These are phyloP conservation scores for Pseudognaphalium luteoalbum DNA, from an alignment of 129 eudicot genomes.

Conservation along the genomic window DNA sequence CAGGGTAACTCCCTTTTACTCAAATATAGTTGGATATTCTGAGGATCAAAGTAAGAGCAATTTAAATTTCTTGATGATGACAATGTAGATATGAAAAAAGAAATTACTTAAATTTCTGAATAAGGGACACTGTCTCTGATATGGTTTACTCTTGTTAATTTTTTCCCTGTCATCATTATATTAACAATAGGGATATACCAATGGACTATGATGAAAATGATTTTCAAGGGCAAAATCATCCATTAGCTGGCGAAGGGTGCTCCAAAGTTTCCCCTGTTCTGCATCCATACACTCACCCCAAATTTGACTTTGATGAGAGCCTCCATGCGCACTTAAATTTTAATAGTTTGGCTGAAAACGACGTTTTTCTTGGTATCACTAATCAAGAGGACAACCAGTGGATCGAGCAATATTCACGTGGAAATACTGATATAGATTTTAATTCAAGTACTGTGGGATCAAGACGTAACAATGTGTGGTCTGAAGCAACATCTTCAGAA, in stretches of 20 bases:
- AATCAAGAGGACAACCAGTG: conserved; percentile 89
- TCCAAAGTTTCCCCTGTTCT: conserved; percentile 61
- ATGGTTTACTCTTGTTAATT: not conserved
- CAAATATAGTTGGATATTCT: no score
- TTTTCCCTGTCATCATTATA: conserved; percentile 23
- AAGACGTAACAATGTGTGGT: conserved; percentile 87
- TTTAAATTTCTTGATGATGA: not conserved
- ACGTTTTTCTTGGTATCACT: conserved; percentile 80
- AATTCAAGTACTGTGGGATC: conserved; percentile 66
- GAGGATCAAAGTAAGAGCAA: no score
- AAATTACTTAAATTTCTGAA: not conserved
- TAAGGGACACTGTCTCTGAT: not conserved
- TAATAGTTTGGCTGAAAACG: conserved; percentile 70
- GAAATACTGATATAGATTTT: conserved; percentile 70
- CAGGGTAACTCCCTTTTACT: no score
- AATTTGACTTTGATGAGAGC: conserved; percentile 79
- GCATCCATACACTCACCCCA: conserved; percentile 69
- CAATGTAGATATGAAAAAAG: not conserved
- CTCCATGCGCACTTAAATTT: conserved; percentile 62
- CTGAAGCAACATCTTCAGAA: conserved; percentile 94
- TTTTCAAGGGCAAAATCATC: conserved; percentile 63
- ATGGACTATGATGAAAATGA: conserved; percentile 89
- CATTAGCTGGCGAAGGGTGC: conserved; percentile 65
- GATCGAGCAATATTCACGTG: conserved; percentile 85
- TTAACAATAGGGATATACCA: conserved; percentile 53